Conservation (phyloP, 208 protist genomes). For the Trypanosomatidae sp. region DNA sequence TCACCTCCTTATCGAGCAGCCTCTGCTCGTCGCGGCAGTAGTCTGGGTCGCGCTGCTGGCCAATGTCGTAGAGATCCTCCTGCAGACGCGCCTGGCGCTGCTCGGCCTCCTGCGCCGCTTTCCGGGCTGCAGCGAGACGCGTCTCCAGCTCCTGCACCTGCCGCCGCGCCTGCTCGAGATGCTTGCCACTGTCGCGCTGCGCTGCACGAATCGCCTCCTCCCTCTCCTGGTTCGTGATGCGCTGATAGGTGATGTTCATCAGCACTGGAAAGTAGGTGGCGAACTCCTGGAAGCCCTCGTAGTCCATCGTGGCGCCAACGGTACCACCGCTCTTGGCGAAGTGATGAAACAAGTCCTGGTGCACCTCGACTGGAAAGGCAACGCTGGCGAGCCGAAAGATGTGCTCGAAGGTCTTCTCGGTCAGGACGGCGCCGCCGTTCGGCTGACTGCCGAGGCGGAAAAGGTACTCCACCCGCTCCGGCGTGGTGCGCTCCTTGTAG, state of each 20-base stretch:
- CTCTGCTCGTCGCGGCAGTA: constrained; percentile 63
- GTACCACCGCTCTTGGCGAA: constrained; percentile 34
- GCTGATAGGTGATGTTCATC: constrained; percentile 70
- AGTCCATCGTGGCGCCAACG: constrained; percentile 26
- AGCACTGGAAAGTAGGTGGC: constrained; percentile 60
- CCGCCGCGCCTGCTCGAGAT: constrained; percentile 34
- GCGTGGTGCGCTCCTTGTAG: constrained; percentile 50
- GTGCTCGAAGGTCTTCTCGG: constrained; percentile 42
- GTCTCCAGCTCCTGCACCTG: constrained; percentile 52
- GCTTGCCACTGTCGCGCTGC: constrained; percentile 34
- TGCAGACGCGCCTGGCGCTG: constrained; percentile 40
- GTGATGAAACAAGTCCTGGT: constrained; percentile 53
- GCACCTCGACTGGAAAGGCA: constrained; percentile 52
- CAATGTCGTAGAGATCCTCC: constrained; percentile 55
- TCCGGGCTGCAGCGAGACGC: constrained; percentile 36
- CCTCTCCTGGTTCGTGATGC: constrained; percentile 53
- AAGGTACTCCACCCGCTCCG: constrained; percentile 62
- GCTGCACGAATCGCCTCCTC: constrained; percentile 51
- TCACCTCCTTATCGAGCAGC: constrained; percentile 81
- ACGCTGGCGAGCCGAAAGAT: constrained; percentile 61
- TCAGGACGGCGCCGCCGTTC: constrained; percentile 7
- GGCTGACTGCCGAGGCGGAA: constrained; percentile 36
- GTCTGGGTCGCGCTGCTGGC: constrained; percentile 35
- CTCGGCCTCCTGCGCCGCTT: constrained; percentile 32
- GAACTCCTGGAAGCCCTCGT: constrained; percentile 62